Base-by-base conservation (phyloP, 208 protist genomes). In the Porcisia hertigi region DNA sequence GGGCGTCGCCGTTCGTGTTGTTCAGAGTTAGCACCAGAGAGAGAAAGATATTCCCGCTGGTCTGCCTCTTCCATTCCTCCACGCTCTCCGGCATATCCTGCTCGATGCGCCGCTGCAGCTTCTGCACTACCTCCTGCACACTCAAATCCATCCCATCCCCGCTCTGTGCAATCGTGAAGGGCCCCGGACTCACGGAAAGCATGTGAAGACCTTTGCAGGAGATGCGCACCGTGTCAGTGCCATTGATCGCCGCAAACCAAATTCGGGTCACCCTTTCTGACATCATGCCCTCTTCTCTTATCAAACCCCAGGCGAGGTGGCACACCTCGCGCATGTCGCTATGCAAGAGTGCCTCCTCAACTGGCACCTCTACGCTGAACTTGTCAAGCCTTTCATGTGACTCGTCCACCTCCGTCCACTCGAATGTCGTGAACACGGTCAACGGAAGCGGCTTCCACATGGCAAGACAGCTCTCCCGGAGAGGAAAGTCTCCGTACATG, bases 321-420 rank as follows among this genome's bases (percentile, higher is more conserved):
- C 88, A 79, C 9, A 92, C 79, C 81, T 92, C 83, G 3, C 60
- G 69, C 57, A 92, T 69, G 25, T 73, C 66, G 69, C 76, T 90
- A 76, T 79, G 79, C 60, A 80, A 60, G 1, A 88, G 72, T 30
- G 86, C 88, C 64, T 88, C 77, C 60, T 88, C 81, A 2, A 88
- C 77, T 20, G 69, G 79, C 47, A 86, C 80, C 30, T 69, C 65
- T 30, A 86, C 80, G 7, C 70, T 76, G 59, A 69, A 73, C 43
- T 85, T 74, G 43, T 69, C 70, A 11, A 69, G 69, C 25, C 69
- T 41, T 47, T 43, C 69, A 39, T 79, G 76, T 20, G 45, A 47
- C 23, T 78, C 69, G 47, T 81, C 73, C 65, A 43, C 36, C 49
- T 66, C 39, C 18, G 69, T 43, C 77, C 78, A 85, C 57, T 74